Base-by-base conservation (phyloP, 2,329 filamentous ascomycete species). In the Colletotrichum sojae region DNA sequence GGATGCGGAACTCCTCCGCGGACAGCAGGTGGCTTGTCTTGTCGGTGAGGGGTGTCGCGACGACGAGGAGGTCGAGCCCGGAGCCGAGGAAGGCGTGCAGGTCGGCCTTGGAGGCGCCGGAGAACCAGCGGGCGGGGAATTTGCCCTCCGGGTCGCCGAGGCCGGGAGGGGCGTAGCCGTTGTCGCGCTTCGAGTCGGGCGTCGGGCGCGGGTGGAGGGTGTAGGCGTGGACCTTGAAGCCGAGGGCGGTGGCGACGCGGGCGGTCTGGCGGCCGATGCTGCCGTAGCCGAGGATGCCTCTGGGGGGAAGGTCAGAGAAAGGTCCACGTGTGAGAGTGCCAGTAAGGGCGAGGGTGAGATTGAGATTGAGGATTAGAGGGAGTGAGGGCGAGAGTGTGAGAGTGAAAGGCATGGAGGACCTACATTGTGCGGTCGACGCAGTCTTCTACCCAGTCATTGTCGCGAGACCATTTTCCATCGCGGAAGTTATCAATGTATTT, bases 171-270 rank as follows among this genome's bases (percentile, higher is more conserved):
- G 91, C 87, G 80, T 91, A 95, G 6, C 89, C 87, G 15, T 80
- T 76, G 78, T 95, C 92, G 31, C 79, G 82, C 52, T 86, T 87
- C 1, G 89, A 91, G 63, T 90, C 90, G 0, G 89, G 86, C 0
- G 92, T 94, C 9, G 83, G 77, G n/a, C 91, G 90, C 1, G 91
- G 87, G 27, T 88, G 88, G 0, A 92, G 89, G 0, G 92, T 95
- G 81, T 92, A 94, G 1, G 92, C 93, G 75, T 94, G 84, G 0
- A 95, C 88, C 31, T 89, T 84, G 86, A 93, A 91, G 18, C 92
- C 93, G 73, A 94, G 78, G 2, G 91, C 90, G 15, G 83, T 84
- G 12, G 87, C 87, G 3, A 93, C 84, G 9, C 85, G 83, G 3
- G 86, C 87, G 5, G 81, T 81, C 67, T 89, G 86, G 0, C 86